These are phyloP conservation scores for Ustilago xerochloae DNA, from an alignment of 1,284 basidiomycete species.

Conservation along the genomic window DNA sequence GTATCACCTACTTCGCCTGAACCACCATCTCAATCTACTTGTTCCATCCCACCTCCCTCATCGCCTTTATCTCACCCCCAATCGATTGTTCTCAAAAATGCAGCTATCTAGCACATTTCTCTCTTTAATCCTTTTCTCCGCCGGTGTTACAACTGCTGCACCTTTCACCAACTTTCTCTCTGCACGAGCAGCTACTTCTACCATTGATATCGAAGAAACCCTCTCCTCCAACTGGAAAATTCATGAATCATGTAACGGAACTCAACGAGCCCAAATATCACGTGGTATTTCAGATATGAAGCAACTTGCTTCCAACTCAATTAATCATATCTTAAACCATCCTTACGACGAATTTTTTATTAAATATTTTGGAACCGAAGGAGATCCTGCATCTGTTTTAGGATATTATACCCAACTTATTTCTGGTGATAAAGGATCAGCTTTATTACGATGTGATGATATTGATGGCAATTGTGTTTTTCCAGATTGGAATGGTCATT, in stretches of 20 bases:
- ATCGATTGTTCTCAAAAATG: slow-evolving; percentile 7
- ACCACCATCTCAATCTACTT: too few relatives aligned
- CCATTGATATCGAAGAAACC: background rate
- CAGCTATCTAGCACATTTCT: slow-evolving; percentile 1
- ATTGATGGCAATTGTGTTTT: slow-evolving; percentile 68
- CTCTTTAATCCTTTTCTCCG: background rate
- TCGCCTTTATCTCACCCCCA: too few relatives aligned
- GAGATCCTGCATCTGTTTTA: slow-evolving; percentile 55
- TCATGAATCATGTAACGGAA: slow-evolving; percentile 69
- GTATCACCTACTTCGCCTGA: too few relatives aligned
- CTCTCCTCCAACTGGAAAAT: slow-evolving; percentile 60
- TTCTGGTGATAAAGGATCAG: slow-evolving; percentile 37
- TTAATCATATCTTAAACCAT: slow-evolving; percentile 68
- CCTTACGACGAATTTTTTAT: slow-evolving; percentile 65
- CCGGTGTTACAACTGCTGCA: background rate
- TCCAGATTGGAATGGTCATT: slow-evolving; percentile 69
- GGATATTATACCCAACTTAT: slow-evolving; percentile 68
- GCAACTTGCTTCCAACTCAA: slow-evolving; percentile 62
- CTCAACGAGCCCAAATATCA: slow-evolving; percentile 67
- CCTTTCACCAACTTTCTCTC: slow-evolving; percentile 6
- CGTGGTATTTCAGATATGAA: slow-evolving; percentile 67
- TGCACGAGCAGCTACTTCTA: background rate
- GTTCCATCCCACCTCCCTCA: too few relatives aligned
- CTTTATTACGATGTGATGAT: slow-evolving; percentile 69
- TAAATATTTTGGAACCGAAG: slow-evolving; percentile 69